These are phyloP conservation scores for Eimeria nieschulzi DNA, from an alignment of 169 alveolate genomes.

Conservation along the genomic window DNA sequence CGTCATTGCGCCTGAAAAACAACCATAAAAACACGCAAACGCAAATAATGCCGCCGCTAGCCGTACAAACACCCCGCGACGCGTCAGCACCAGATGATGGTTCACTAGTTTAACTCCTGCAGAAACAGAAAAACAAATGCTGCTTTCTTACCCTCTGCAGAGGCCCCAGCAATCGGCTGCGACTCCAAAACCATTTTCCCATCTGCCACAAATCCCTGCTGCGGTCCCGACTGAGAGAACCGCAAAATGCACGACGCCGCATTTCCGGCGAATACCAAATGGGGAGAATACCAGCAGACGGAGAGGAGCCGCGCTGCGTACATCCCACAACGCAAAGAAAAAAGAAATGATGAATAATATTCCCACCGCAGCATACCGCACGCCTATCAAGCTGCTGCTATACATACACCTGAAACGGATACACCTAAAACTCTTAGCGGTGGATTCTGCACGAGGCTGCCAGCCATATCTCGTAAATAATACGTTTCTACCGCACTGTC, in stretches of 20 bases:
- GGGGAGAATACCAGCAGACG: slow-evolving; percentile 62
- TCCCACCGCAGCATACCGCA: too few species aligned
- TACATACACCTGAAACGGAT: too few species aligned
- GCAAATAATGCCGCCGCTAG: neutral
- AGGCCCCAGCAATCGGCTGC: neutral
- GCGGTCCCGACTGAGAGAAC: slow-evolving; percentile 37
- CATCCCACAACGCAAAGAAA: too few species aligned
- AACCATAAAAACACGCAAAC: neutral
- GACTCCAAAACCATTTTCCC: slow-evolving; percentile 61
- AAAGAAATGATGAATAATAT: too few species aligned
- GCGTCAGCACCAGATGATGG: too few species aligned
- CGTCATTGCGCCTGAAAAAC: neutral
- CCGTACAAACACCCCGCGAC: neutral
- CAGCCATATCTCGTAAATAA: too few species aligned
- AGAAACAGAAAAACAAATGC: neutral
- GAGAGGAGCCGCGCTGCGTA: slow-evolving; percentile 69
- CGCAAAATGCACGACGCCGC: slow-evolving; percentile 59
- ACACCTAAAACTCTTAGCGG: too few species aligned
- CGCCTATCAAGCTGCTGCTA: too few species aligned
- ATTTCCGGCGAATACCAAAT: slow-evolving; percentile 56
- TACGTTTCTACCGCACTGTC: too few species aligned
- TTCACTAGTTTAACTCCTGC: neutral
- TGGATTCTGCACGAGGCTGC: too few species aligned
- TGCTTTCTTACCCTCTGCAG: neutral
- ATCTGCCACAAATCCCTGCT: slow-evolving; percentile 47